A percentile compares a stretch with the other conserved stretches of the same genome.
These are phyloP conservation scores for Herpotrichia juniperi DNA, from an alignment of 2,329 filamentous ascomycete genomes.

Conservation along the genomic window DNA sequence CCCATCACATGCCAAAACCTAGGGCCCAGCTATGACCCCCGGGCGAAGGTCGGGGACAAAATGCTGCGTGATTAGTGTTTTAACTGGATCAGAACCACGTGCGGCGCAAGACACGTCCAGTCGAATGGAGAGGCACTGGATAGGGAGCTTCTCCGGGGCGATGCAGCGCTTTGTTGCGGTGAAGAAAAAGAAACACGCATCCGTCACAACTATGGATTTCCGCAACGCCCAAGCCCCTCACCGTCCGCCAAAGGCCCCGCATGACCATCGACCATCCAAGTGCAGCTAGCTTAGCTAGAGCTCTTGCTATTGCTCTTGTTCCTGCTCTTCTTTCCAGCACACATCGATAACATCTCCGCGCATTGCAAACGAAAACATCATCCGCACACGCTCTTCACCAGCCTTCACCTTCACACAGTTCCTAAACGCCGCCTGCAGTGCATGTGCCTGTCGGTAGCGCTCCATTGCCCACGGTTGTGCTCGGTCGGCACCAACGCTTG, in stretches of 20 bases:
- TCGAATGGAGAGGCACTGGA: background rate
- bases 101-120: slow-evolving; percentile 3
- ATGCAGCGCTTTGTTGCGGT: background rate
- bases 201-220: background rate
- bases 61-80: background rate
- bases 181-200: background rate
- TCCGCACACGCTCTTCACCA: background rate
- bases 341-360: background rate
- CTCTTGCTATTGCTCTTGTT: too few species aligned
- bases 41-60: slow-evolving; percentile 1
- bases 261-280: too few species aligned
- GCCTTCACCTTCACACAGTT: background rate
- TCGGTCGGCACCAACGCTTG: slow-evolving; percentile 15
- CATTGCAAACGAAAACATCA: background rate
- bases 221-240: background rate
- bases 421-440: slow-evolving; percentile 4
- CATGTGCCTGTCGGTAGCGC: slow-evolving; percentile 12
- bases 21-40: background rate
- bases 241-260: background rate
- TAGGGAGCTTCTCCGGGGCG: background rate
- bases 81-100: background rate
- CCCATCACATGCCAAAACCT: background rate
- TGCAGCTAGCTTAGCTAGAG: background rate
- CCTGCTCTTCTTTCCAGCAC: background rate
- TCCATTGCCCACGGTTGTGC: slow-evolving; percentile 3